Percentiles rank a stretch among this genome's conserved stretches.
phyloP scores from a whole-genome alignment of 148 eudicot species.

The Rhododendron henanense region DNA sequence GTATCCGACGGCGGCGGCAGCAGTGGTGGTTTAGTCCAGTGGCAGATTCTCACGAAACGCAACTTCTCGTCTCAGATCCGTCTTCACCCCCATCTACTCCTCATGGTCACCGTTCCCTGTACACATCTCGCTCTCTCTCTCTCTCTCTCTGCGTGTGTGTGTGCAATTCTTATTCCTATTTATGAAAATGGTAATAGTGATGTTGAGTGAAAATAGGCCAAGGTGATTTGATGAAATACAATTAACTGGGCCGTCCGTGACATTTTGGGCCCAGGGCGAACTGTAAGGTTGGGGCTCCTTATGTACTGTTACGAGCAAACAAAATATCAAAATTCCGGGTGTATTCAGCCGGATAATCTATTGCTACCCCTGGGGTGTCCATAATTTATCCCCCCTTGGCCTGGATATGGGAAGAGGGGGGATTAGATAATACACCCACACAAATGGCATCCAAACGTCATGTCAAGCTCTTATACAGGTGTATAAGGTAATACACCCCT shows the following conservation, averaged over 20 bases:
- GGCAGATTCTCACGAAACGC: slow-evolving; percentile 57
- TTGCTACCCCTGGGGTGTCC: too few species aligned
- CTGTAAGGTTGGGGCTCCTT: too few species aligned
- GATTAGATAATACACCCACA: too few species aligned
- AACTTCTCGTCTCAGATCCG: slow-evolving; percentile 76
- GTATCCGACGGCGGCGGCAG: background rate
- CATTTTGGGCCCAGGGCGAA: too few species aligned
- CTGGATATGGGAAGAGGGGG: too few species aligned
- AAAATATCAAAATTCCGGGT: too few species aligned
- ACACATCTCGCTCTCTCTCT: slow-evolving; percentile 16
- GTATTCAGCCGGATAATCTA: too few species aligned
- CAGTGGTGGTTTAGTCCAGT: slow-evolving; percentile 13
- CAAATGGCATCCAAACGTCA: too few species aligned
- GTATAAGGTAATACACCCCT: too few species aligned
- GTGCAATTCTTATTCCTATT: background rate
- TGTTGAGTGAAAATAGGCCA: background rate
- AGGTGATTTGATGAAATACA: background rate
- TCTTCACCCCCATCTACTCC: slow-evolving; percentile 52
- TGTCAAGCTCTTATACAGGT: too few species aligned
- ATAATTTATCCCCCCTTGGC: too few species aligned
- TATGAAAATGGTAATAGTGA: background rate
- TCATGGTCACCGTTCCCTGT: slow-evolving; percentile 85
- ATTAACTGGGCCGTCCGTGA: background rate
- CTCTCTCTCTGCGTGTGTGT: background rate
- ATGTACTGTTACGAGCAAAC: too few species aligned